phyloP scores from a whole-genome alignment of 2,329 filamentous ascomycete species.

The Arthrobotrys iridis region DNA sequence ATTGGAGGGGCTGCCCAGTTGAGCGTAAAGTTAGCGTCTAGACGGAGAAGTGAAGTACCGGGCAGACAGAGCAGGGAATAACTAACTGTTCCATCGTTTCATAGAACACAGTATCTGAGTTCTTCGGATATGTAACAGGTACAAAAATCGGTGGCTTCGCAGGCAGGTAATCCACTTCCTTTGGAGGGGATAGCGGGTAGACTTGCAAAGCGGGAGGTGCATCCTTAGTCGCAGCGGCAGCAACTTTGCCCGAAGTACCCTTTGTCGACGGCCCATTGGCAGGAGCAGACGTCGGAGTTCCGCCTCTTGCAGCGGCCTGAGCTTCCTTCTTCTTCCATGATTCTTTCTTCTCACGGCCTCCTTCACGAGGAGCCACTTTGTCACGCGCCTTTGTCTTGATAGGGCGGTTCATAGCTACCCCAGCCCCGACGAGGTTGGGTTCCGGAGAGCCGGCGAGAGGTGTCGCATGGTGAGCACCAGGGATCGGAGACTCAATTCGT shows the following conservation, averaged over 20 bases:
- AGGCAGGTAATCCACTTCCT: constrained; percentile 63
- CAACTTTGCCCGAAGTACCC: constrained; percentile 1
- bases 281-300: constrained; percentile 60
- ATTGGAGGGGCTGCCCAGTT: constrained; percentile 66
- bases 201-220: constrained; percentile 47
- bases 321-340: constrained; percentile 75
- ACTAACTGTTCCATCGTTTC: constrained; percentile 74
- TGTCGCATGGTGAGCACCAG: constrained; percentile 47
- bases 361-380: constrained; percentile 50
- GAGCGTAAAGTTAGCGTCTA: constrained; percentile 65
- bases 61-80: constrained; percentile 22
- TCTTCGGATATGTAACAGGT: constrained; percentile 40
- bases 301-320: constrained; percentile 62
- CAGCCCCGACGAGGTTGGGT: constrained; percentile 21
- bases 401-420: constrained; percentile 35
- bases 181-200: constrained; percentile 60
- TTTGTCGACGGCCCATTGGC: neutral
- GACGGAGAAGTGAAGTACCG: neutral
- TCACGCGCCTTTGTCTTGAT: constrained; percentile 51
- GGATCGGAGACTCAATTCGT: constrained; percentile 42
- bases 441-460: constrained; percentile 43
- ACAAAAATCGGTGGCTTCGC: constrained; percentile 44
- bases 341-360: constrained; percentile 69
- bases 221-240: constrained; percentile 12
- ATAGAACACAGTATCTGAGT: constrained; percentile 66